Percentiles rank a stretch among this genome's conserved stretches.
Conservation (phyloP, 1,139 yeast species). For the Saccharomycopsis crataegensis region DNA sequence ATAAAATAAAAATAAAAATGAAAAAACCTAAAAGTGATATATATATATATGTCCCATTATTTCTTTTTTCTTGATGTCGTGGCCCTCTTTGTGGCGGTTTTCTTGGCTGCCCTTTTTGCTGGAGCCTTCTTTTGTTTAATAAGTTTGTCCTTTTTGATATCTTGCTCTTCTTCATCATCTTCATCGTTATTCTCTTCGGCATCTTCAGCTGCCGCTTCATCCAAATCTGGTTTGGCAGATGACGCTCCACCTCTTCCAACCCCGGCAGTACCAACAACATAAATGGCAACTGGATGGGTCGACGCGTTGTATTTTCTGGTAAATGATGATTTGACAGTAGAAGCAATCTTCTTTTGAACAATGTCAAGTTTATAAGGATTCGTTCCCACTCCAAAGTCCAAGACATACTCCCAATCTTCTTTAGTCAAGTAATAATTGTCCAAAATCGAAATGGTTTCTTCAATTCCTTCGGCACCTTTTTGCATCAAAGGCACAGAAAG, state of each 20-base stretch:
- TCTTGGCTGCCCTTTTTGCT: constrained; percentile 22
- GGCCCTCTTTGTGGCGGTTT: constrained; percentile 13
- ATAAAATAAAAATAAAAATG: too few species aligned
- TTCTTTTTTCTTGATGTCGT: neutral
- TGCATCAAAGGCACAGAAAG: constrained; percentile 49
- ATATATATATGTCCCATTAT: too few species aligned
- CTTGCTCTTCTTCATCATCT: constrained; percentile 38
- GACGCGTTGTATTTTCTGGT: constrained; percentile 73
- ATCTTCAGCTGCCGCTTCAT: constrained; percentile 41
- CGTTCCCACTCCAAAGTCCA: constrained; percentile 75
- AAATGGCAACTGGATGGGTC: constrained; percentile 82
- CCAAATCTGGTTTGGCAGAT: constrained; percentile 47
- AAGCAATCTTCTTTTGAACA: constrained; percentile 54
- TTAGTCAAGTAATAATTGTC: constrained; percentile 79
- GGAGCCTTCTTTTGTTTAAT: constrained; percentile 36
- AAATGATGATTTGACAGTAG: constrained; percentile 73
- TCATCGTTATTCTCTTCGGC: constrained; percentile 53
- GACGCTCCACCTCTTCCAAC: constrained; percentile 34
- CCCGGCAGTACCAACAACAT: constrained; percentile 52
- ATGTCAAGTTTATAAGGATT: constrained; percentile 33
- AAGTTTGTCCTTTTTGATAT: constrained; percentile 48
- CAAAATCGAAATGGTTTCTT: constrained; percentile 57
- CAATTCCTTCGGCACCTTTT: constrained; percentile 55
- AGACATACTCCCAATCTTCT: constrained; percentile 85
- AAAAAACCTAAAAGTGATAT: too few species aligned